These are phyloP conservation scores for Lentinula edodes DNA, from an alignment of 768 basidiomycete species.

Conservation along the genomic window DNA sequence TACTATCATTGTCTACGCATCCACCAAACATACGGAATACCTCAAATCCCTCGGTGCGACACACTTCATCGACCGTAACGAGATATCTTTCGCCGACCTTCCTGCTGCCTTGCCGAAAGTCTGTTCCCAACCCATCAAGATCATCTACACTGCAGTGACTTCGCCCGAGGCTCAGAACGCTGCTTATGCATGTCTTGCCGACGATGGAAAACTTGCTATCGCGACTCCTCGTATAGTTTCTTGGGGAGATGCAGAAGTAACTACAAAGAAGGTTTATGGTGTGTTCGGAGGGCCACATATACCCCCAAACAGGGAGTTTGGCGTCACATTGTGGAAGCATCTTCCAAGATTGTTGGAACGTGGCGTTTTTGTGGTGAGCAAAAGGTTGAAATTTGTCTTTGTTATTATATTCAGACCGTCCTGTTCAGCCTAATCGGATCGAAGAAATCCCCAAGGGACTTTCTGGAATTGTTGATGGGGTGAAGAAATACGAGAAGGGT, in stretches of 20 bases:
- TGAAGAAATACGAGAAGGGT: not conserved
- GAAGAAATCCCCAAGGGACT: not conserved
- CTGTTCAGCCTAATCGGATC: not conserved
- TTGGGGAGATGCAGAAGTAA: not conserved
- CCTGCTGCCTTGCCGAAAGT: not conserved
- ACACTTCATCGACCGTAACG: too few relatives aligned
- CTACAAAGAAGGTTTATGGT: not conserved
- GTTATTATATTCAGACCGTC: not conserved
- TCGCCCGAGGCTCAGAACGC: not conserved
- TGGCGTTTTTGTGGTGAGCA: not conserved
- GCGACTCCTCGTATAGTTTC: not conserved
- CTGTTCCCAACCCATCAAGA: not conserved
- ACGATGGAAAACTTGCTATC: not conserved
- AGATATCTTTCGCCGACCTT: not conserved
- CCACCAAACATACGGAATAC: too few relatives aligned
- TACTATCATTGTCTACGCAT: too few relatives aligned
- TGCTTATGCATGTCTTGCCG: not conserved
- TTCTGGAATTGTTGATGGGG: not conserved
- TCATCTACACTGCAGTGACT: not conserved
- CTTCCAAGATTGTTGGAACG: not conserved
- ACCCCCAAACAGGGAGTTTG: not conserved
- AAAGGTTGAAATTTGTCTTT: not conserved
- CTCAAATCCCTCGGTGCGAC: too few relatives aligned
- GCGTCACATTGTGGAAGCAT: not conserved
- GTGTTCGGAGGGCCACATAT: not conserved